Percentiles rank a stretch among this genome's conserved stretches.
Conservation (phyloP, 768 basidiomycete genomes). For the Cyathus striatus region DNA sequence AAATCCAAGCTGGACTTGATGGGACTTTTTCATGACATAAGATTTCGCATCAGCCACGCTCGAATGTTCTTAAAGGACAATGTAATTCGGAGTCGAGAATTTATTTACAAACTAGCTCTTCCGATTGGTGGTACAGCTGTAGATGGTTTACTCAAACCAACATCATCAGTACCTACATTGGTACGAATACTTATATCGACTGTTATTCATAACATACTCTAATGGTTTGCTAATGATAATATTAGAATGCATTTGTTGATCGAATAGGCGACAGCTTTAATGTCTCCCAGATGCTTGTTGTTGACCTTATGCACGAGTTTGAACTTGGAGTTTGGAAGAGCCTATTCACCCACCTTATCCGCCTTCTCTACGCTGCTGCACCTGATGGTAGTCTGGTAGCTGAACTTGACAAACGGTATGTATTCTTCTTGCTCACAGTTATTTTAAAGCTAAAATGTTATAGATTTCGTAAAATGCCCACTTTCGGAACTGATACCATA, state of each 20-base stretch:
- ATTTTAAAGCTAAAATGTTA: background rate
- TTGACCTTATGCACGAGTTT: constrained; percentile 31
- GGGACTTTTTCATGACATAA: background rate
- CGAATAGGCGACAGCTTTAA: constrained; percentile 15
- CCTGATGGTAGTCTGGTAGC: constrained; percentile 1
- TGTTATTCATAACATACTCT: background rate
- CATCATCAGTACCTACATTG: background rate
- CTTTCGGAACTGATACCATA: constrained; percentile 21
- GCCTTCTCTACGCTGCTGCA: constrained; percentile 20
- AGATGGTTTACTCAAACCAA: background rate
- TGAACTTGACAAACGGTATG: constrained; percentile 12
- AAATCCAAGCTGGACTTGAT: background rate
- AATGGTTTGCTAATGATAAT: constrained; percentile 8
- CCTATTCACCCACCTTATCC: constrained; percentile 25
- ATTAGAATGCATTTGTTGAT: constrained; percentile 1
- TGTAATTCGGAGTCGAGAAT: background rate
- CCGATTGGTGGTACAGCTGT: background rate
- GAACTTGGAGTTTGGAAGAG: constrained; percentile 31
- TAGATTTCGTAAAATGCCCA: constrained; percentile 15
- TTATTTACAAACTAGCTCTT: background rate
- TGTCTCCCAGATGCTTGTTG: constrained; percentile 18
- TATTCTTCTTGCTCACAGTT: background rate
- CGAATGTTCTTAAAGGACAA: background rate
- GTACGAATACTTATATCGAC: background rate
- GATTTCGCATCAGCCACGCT: background rate